Base-by-base conservation (phyloP, 768 basidiomycete genomes). In the Podaxis mareebaensis region DNA sequence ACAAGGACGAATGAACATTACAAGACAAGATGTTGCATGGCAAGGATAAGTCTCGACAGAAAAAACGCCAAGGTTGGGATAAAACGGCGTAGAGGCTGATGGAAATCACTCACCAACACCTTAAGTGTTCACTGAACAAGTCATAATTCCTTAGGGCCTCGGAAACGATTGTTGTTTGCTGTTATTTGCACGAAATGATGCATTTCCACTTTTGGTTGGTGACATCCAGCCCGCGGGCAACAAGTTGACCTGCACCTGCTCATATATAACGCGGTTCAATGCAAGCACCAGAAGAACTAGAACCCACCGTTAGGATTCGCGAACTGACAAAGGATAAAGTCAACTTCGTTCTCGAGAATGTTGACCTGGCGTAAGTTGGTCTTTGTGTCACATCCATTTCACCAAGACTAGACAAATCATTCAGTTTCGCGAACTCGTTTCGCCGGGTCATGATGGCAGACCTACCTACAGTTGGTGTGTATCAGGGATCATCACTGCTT, bases 371-470 rank as follows among this genome's bases (percentile, higher is more conserved):
- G 95, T 96, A 75, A 75, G 94, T 71, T 51, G 64, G 57, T 57
- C 24, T 52, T 39, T 63, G 51, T 53, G 54, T 59, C 59, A 46
- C 13, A 48, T 53, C 15, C 56, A n/a, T 63, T 60, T 65, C n/a
- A 67, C 64, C 64, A 54, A 63, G 53, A 46, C 48, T 66, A 42
- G 46, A 65, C 44, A n/a, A 52, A 33, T 60, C 46, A 49, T 39
- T 39, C 67, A 95, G 95, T 52, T 91, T 96, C 68, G 96, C 96
- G 59, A 99, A 99, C 76, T 96, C 96, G 5, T 72, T 99, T 44
- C 86, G 97, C 69, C 83, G 97, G 69, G 91, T 94, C 42, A 90
- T 98, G 80, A 96, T 98, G 77, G 96, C 97, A 30, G 95, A 99
- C 75, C 88, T 99, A 66, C 93, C 96, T 17, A 99, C 97, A 63